Conservation (phyloP, 768 basidiomycete species). For the Lentinula detonsa region DNA sequence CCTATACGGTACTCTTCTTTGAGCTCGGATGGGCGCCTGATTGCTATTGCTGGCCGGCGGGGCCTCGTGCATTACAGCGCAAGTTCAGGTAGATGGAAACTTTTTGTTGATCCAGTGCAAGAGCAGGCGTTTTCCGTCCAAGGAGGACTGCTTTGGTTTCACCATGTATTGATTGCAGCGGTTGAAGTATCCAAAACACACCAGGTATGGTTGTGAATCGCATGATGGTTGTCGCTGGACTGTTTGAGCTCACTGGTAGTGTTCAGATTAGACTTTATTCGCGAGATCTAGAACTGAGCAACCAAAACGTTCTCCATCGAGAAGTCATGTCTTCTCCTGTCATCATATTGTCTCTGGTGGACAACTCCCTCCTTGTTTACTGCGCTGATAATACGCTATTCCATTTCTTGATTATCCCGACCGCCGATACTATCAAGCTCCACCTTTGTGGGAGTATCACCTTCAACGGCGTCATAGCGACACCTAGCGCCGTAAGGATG, state of each 20-base stretch:
- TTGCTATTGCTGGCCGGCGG: conserved; percentile 87
- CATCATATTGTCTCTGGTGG: conserved; percentile 84
- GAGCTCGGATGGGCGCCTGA: conserved; percentile 83
- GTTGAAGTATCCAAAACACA: conserved; percentile 77
- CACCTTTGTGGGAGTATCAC: conserved; percentile 93
- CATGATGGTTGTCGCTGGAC: not conserved
- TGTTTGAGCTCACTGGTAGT: conserved; percentile 3
- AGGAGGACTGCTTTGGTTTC: conserved; percentile 95
- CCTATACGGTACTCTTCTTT: conserved; percentile 90
- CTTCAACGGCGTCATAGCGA: conserved; percentile 84
- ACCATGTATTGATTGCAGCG: conserved; percentile 89
- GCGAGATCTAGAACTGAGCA: conserved; percentile 81
- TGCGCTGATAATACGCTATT: conserved; percentile 89
- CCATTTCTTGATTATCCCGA: conserved; percentile 89
- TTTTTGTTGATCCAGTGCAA: conserved; percentile 74
- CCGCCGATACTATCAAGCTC: conserved; percentile 74
- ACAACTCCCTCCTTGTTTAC: conserved; percentile 92
- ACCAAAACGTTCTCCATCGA: conserved; percentile 77
- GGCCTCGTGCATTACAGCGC: conserved; percentile 94
- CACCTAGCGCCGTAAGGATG: conserved; percentile 78
- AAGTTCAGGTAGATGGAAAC: conserved; percentile 92
- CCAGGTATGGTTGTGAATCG: conserved; percentile 44
- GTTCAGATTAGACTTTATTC: conserved; percentile 87
- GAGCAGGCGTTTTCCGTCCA: conserved; percentile 84
- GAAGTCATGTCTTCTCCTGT: conserved; percentile 74